A percentile compares a stretch with the other conserved stretches of the same genome.
These are phyloP conservation scores for Nigrospora sphaerica DNA, from an alignment of 2,329 filamentous ascomycete genomes.

Conservation along the genomic window DNA sequence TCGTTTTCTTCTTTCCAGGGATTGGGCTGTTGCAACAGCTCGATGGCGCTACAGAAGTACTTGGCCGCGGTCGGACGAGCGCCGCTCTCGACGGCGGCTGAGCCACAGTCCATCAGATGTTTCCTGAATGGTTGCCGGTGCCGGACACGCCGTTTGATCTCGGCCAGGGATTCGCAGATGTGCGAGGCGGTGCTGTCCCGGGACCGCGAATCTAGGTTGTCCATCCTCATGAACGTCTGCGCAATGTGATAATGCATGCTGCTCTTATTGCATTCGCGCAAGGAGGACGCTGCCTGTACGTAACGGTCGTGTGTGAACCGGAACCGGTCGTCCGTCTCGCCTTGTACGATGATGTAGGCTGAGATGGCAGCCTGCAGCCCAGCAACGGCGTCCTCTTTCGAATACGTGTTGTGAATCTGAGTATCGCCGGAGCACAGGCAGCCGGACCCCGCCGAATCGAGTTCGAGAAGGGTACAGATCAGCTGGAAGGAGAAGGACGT, in stretches of 20 bases:
- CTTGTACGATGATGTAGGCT: slow-evolving; percentile 72
- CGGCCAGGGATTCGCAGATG: slow-evolving; percentile 67
- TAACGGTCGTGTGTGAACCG: slow-evolving; percentile 86
- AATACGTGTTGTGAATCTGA: slow-evolving; percentile 39
- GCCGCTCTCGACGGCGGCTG: slow-evolving; percentile 72
- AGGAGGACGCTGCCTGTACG: slow-evolving; percentile 62
- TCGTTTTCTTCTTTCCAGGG: slow-evolving; percentile 65
- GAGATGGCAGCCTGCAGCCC: slow-evolving; percentile 79
- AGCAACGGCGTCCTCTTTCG: slow-evolving; percentile 61
- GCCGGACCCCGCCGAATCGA: slow-evolving; percentile 31
- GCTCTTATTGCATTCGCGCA: slow-evolving; percentile 61
- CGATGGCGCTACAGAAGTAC: slow-evolving; percentile 71
- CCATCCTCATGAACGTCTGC: slow-evolving; percentile 70
- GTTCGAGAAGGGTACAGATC: slow-evolving; percentile 65
- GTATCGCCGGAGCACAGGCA: slow-evolving; percentile 16
- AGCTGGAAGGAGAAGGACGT: slow-evolving; percentile 78
- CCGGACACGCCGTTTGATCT: slow-evolving; percentile 61
- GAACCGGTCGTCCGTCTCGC: slow-evolving; percentile 80
- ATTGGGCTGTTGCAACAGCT: slow-evolving; percentile 70
- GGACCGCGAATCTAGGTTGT: slow-evolving; percentile 49
- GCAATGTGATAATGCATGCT: slow-evolving; percentile 92
- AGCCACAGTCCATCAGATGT: slow-evolving; percentile 72
- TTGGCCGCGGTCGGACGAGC: slow-evolving; percentile 75
- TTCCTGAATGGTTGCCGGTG: slow-evolving; percentile 62
- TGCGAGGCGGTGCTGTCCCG: slow-evolving; percentile 73